phyloP scores from a whole-genome alignment of 2,329 filamentous ascomycete genomes.

The Penicillium sp. region DNA sequence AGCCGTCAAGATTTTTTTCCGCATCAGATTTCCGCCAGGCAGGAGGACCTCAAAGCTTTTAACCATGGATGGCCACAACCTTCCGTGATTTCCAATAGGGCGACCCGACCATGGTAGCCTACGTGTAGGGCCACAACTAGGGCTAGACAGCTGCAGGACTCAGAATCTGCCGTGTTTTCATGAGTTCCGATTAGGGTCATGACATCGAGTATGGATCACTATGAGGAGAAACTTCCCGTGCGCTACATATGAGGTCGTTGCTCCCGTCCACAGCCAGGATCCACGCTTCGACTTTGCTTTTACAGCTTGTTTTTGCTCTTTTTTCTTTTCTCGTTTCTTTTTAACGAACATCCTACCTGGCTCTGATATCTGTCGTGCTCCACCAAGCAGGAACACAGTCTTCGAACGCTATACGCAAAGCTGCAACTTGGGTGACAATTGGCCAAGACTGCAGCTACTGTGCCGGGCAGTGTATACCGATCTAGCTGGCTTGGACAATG shows the following conservation, averaged over 20 bases:
- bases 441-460: neutral
- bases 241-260: slow-evolving; percentile 19
- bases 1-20: neutral
- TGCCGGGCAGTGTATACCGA: neutral
- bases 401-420: neutral
- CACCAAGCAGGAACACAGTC: too few species aligned
- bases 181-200: slow-evolving; percentile 15
- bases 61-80: slow-evolving; percentile 10
- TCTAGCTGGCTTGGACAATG: slow-evolving; percentile 17
- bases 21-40: slow-evolving; percentile 24
- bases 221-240: slow-evolving; percentile 3
- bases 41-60: slow-evolving; percentile 8
- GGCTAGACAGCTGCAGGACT: slow-evolving; percentile 4
- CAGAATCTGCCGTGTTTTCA: slow-evolving; percentile 3
- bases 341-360: neutral
- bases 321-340: neutral
- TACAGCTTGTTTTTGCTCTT: neutral
- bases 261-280: neutral
- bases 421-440: neutral
- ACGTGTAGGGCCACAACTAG: slow-evolving; percentile 1
- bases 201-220: slow-evolving; percentile 26
- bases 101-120: neutral
- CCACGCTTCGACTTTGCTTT: neutral
- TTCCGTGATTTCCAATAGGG: slow-evolving; percentile 25
- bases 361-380: too few species aligned